A percentile compares a stretch with the other conserved stretches of the same genome.
These are phyloP conservation scores for Candida multigemmis DNA, from an alignment of 805 yeast species.

Conservation along the genomic window DNA sequence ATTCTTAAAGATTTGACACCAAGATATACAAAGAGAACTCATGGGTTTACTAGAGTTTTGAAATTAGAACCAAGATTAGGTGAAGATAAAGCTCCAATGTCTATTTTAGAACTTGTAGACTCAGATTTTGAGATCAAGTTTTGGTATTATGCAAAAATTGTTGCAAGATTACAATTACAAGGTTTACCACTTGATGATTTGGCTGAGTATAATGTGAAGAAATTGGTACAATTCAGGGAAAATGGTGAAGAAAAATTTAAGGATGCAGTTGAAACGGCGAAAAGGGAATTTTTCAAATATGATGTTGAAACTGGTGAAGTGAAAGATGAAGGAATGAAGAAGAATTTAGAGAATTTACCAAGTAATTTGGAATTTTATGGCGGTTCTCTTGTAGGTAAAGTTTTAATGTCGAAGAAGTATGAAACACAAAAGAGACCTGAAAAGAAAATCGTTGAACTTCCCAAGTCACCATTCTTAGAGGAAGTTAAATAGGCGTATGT, in stretches of 20 bases:
- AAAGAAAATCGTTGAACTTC: conserved; percentile 11
- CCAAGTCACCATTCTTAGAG: conserved; percentile 23
- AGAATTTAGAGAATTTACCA: conserved; percentile 25
- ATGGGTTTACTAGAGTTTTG: conserved; percentile 83
- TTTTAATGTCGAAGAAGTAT: conserved; percentile 23
- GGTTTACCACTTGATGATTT: conserved; percentile 38
- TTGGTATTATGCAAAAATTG: conserved; percentile 73
- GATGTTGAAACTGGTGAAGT: conserved; percentile 20
- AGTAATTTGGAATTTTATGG: conserved; percentile 16
- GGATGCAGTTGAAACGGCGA: conserved; percentile 48
- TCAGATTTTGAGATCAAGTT: conserved; percentile 53
- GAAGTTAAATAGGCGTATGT: no score
- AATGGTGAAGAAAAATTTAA: conserved; percentile 48
- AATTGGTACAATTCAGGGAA: conserved; percentile 36
- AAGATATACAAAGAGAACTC: conserved; percentile 53
- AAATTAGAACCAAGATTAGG: conserved; percentile 79
- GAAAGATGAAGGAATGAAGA: conserved; percentile 11
- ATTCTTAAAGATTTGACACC: conserved; percentile 55
- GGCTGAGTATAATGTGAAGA: conserved; percentile 49
- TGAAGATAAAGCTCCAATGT: conserved; percentile 80
- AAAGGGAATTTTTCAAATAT: conserved; percentile 24
- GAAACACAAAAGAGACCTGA: conserved; percentile 18
- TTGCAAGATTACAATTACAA: conserved; percentile 70
- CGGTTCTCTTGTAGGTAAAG: conserved; percentile 13
- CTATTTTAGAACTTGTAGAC: conserved; percentile 81